Evolutionary conservation across 2,329 filamentous ascomycete genomes (phyloP), one percentile per base, ranked within the genome.

Genomic region (Paecilomyces sp.): DNA sequence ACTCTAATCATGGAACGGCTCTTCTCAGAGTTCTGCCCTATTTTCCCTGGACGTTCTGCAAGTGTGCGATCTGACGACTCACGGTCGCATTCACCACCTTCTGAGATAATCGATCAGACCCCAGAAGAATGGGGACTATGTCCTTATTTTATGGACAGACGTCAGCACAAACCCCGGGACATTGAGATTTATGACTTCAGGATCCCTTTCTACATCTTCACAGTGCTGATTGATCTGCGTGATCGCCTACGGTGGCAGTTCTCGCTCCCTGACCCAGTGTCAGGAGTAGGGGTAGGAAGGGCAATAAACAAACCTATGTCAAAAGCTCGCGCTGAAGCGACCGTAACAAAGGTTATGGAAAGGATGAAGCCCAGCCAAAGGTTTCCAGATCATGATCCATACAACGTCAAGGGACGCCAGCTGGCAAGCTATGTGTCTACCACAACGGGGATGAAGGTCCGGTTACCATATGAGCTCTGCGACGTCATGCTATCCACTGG

Each of bases 101-200:
- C 13, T 18, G 15, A 47, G 7, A 18, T n/a, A 47, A 3, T n/a
- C n/a, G 41, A 30, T 13, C 22, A 53, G 13, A 24, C 18, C 13
- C 22, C 7, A 13, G 51, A 28, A 25, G 28, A 57, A 60, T 58
- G 52, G 57, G 58, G 15, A 28, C 31, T 25, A 24, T 33, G 18
- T 36, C 18, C 54, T 55, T 30, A 36, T 33, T 24, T 70, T 12
- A 13, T 47, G 13, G 34, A 53, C 25, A 24, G 41, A n/a, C 18
- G 2, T 22, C 24, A 25, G 9, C 34, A 24, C 5, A 13, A 9
- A 12, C 22, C 56, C 9, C 56, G 13, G 11, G 24, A 50, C n/a
- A 22, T 52, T 34, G 41, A 57, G 28, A 25, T 57, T 11, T 57
- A 24, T 15, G 36, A 57, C 15, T 55, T 30, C 25, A 55, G 9